Base-by-base conservation (phyloP, 2,329 filamentous ascomycete species). In the Paecilomyces dactylethromorphus region DNA sequence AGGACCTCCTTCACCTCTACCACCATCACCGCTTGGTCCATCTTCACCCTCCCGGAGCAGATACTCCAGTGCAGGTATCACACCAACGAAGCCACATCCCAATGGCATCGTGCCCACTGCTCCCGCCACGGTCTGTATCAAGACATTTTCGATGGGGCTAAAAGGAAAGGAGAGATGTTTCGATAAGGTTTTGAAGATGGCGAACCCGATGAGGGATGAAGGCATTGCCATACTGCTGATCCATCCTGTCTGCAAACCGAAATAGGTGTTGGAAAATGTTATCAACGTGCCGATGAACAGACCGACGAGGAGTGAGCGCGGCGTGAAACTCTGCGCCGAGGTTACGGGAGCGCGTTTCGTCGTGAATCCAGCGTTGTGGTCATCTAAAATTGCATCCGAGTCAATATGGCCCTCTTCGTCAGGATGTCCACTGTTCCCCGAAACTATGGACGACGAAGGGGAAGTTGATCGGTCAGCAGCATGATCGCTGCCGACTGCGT, bases 221-320 rank as follows among this genome's bases (percentile, higher is more conserved):
- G 94, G 94, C 92, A 99, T 97, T 15, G 91, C 90, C 94, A 99
- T 97, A 65, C 91, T 90, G 68, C 87, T 85, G 39, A 90, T 84
- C 87, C 87, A 90, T 64, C 87, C 87, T 29, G 91, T 95, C 77
- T 97, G 94, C 32, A 99, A 81, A n/a, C 94, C 94, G 72, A 99
- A 99, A 75, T 97, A 99, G 81, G 95, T 97, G 72, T 99, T 99
- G 56, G 91, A 95, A 73, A 96, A 96, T 71, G 90, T 94, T 69
- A 97, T 96, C 58, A 97, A 81, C 3, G 94, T 85, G 49, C 94
- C 94, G 63, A 99, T 94, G 3, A 84, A 78, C 5, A 96, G 80
- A 15, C 94, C 94, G 29, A 90, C 91, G 4, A 86, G 71, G 45
- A 97, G 82, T 55, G 91, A 91, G 58, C 94, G 88, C 26, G 88